Conservation (phyloP, 176 grass and related monocot genomes). For the Phyllostachys edulis region DNA sequence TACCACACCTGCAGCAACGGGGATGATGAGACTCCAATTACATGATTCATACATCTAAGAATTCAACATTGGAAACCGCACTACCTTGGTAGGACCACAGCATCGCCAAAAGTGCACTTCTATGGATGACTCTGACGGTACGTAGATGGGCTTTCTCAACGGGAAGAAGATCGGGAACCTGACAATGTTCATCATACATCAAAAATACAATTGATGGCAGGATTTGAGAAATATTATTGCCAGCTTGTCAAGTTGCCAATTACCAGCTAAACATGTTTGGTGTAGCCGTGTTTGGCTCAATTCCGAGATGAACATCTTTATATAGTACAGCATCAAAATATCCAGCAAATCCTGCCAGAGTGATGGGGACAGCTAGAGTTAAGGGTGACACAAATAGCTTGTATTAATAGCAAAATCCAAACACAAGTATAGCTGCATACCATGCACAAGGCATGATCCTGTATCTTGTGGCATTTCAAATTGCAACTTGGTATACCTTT, state of each 20-base stretch:
- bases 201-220: not conserved
- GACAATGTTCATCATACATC: not conserved
- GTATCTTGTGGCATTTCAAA: slow-evolving; percentile 75
- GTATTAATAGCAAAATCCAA: slow-evolving; percentile 1
- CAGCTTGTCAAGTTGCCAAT: not conserved
- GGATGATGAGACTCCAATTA: not conserved
- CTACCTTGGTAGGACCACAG: slow-evolving; percentile 72
- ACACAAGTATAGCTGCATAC: slow-evolving; percentile 44
- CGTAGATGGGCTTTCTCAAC: slow-evolving; percentile 69
- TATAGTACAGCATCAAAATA: slow-evolving; percentile 90
- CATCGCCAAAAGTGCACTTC: slow-evolving; percentile 97
- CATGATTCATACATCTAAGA: not conserved
- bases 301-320: slow-evolving; percentile 94
- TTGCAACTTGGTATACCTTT: slow-evolving; percentile 84
- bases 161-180: slow-evolving; percentile 99
- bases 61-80: not conserved
- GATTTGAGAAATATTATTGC: not conserved
- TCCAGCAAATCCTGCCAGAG: slow-evolving; percentile 87
- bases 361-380: not conserved
- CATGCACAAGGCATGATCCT: slow-evolving; percentile 86
- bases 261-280: slow-evolving; percentile 99
- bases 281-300: slow-evolving; percentile 85
- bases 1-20: slow-evolving; percentile 78
- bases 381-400: not conserved
- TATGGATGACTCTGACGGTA: slow-evolving; percentile 53